Percentiles rank a stretch among this genome's conserved stretches.
Evolutionary conservation across 148 eudicot species (phyloP).

Genomic region (Silene latifolia): DNA sequence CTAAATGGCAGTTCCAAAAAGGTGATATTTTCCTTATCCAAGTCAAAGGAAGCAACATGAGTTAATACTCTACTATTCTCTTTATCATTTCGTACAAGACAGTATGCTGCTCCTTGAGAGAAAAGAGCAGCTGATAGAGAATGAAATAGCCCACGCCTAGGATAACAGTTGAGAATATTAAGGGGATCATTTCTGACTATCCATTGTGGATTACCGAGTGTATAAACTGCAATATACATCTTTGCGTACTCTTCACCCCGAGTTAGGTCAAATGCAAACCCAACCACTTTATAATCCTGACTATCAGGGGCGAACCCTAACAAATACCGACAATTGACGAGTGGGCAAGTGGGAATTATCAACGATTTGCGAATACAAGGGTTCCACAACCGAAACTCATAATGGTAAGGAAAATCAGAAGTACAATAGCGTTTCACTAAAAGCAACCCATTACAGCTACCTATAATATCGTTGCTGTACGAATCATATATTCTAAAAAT

Average conservation of each 20-base stretch:
- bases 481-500: not conserved
- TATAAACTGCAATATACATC: not conserved
- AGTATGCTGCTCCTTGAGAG: no score
- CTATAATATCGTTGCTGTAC: not conserved
- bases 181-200: not conserved
- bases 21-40: not conserved
- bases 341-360: not conserved
- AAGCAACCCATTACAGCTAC: constrained; percentile 8
- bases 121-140: no score
- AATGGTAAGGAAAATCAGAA: no score
- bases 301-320: not conserved
- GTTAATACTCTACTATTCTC: no score
- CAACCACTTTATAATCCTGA: no score
- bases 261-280: not conserved
- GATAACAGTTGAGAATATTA: no score
- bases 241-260: not conserved
- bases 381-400: not conserved
- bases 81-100: no score
- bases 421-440: not conserved
- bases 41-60: no score
- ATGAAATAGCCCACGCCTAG: no score
- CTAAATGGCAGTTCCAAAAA: not conserved
- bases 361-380: constrained; percentile 1
- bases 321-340: not conserved
- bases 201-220: not conserved